A percentile compares a stretch with the other conserved stretches of the same genome.
Evolutionary conservation across 305 asterid genomes (phyloP).

Genomic region (Solanum aculeatissimum): DNA sequence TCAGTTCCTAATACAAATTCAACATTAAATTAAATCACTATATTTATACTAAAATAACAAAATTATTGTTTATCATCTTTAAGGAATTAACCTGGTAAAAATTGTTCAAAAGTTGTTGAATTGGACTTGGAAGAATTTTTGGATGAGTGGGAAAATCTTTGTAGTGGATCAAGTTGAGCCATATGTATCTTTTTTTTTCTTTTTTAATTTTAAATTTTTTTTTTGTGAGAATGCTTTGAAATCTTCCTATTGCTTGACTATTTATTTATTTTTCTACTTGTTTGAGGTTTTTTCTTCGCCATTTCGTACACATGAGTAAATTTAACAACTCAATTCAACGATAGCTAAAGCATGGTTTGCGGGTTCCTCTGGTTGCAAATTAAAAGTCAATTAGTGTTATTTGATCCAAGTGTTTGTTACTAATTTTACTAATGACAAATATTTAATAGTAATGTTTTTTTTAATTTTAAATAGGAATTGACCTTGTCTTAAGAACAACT

Average conservation of each 20-base stretch:
- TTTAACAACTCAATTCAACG: slow-evolving; percentile 3
- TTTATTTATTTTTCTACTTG: background rate
- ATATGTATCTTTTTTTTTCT: background rate
- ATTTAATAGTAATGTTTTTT: background rate
- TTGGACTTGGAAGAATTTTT: slow-evolving; percentile 15
- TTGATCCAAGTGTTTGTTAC: background rate
- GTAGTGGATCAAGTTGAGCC: slow-evolving; percentile 47
- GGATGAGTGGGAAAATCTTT: slow-evolving; percentile 23
- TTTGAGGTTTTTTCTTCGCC: background rate
- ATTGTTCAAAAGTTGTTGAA: slow-evolving; percentile 57
- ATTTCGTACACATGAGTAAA: background rate
- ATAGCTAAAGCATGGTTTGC: slow-evolving; percentile 17
- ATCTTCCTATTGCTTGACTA: background rate
- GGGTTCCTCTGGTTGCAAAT: slow-evolving; percentile 10
- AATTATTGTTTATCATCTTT: background rate
- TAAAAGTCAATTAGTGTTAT: background rate
- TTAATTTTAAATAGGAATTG: background rate
- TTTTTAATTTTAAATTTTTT: background rate
- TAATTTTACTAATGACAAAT: background rate
- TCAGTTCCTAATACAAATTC: background rate
- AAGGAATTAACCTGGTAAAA: slow-evolving; percentile 37
- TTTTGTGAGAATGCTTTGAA: background rate
- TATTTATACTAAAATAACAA: background rate
- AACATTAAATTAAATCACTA: slow-evolving; percentile 22
- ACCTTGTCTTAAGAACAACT: background rate